These are phyloP conservation scores for Lichtheimia hyalospora DNA, from an alignment of 371 early-diverging fungal genomes.

Conservation along the genomic window DNA sequence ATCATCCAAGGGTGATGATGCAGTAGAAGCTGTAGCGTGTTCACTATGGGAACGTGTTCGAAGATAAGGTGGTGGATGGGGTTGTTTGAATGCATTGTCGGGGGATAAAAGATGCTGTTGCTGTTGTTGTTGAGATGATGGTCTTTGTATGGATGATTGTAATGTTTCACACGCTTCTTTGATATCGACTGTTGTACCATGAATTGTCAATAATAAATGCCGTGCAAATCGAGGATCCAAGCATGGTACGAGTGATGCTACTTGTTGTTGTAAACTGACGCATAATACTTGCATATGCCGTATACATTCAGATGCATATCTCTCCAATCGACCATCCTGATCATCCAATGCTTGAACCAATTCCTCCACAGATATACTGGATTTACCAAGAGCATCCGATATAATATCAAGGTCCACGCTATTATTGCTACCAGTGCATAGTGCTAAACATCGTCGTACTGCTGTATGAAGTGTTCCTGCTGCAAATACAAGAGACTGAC, in stretches of 20 bases:
- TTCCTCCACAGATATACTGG: slow-evolving; percentile 21
- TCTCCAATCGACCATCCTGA: slow-evolving; percentile 5
- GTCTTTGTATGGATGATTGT: slow-evolving; percentile 7
- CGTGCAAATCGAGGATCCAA: slow-evolving; percentile 47
- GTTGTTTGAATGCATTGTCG: not conserved
- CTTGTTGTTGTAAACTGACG: slow-evolving; percentile 24
- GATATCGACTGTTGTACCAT: slow-evolving; percentile 54
- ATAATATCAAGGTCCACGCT: slow-evolving; percentile 10
- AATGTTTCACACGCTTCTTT: slow-evolving; percentile 51
- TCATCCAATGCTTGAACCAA: not conserved
- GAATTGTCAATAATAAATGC: slow-evolving; percentile 43
- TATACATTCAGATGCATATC: slow-evolving; percentile 3
- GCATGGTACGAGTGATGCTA: slow-evolving; percentile 26
- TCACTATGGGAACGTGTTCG: slow-evolving; percentile 29
- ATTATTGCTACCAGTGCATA: slow-evolving; percentile 20
- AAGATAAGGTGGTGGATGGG: not conserved
- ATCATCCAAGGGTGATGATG: slow-evolving; percentile 13
- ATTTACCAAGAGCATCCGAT: slow-evolving; percentile 18
- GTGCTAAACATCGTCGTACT: slow-evolving; percentile 23
- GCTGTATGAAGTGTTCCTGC: slow-evolving; percentile 25
- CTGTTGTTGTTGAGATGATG: not conserved
- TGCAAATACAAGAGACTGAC: slow-evolving; percentile 35
- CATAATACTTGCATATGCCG: slow-evolving; percentile 16
- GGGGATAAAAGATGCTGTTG: not conserved
- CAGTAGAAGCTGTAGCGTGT: slow-evolving; percentile 11